Percentiles rank a stretch among this genome's conserved stretches.
Conservation (phyloP, 495 filamentous ascomycete species). For the Talaromyces adpressus region DNA sequence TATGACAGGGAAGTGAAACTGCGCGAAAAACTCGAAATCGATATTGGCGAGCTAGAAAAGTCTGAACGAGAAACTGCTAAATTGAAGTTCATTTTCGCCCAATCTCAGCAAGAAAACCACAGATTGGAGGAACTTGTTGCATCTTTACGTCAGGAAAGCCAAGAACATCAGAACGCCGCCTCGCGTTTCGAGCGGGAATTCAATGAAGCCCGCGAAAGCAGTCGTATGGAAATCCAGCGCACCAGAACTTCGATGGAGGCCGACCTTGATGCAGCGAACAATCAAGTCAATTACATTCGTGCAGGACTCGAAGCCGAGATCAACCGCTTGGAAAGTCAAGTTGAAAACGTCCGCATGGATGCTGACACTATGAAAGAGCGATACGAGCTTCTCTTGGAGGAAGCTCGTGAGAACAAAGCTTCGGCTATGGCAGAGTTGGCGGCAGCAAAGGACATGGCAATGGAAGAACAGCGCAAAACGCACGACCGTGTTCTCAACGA, state of each 20-base stretch:
- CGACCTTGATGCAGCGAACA: constrained; percentile 73
- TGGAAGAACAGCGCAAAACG: constrained; percentile 60
- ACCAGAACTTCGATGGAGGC: constrained; percentile 69
- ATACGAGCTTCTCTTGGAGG: constrained; percentile 72
- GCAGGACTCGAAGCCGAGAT: constrained; percentile 71
- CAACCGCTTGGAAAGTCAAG: constrained; percentile 55
- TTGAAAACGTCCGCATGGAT: constrained; percentile 66
- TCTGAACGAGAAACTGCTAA: constrained; percentile 64
- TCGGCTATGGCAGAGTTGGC: constrained; percentile 47
- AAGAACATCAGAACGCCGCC: constrained; percentile 51
- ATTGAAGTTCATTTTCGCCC: constrained; percentile 45
- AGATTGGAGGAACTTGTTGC: constrained; percentile 60
- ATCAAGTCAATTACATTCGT: constrained; percentile 72
- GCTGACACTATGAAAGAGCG: constrained; percentile 65
- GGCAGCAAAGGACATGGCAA: constrained; percentile 51
- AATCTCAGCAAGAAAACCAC: constrained; percentile 46
- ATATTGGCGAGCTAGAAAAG: constrained; percentile 68
- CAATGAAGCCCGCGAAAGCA: constrained; percentile 71
- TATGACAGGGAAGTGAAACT: constrained; percentile 71
- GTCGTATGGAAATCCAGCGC: constrained; percentile 68
- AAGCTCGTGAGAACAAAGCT: constrained; percentile 49
- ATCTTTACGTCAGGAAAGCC: constrained; percentile 60
- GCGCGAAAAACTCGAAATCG: constrained; percentile 69
- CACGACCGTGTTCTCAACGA: constrained; percentile 67
- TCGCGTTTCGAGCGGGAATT: constrained; percentile 75